Conservation (phyloP, 306 rosid genomes). For the Neltuma alba region DNA sequence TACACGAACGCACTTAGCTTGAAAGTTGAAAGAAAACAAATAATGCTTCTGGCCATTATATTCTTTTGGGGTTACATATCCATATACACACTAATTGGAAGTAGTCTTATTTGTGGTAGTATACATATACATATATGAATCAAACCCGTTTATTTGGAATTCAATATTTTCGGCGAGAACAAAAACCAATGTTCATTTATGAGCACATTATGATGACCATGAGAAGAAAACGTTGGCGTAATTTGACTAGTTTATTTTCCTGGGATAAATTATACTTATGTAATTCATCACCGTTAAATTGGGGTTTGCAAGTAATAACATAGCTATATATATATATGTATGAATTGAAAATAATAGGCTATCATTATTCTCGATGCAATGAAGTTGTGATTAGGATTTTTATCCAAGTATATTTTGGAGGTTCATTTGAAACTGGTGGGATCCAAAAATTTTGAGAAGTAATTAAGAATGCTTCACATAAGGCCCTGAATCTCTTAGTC, state of each 20-base stretch:
- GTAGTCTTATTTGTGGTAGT: neutral
- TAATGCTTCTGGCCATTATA: neutral
- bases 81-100: neutral
- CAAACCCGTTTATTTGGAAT: neutral
- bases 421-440: neutral
- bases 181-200: neutral
- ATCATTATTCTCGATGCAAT: neutral
- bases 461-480: neutral
- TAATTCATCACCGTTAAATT: neutral
- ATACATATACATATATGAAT: neutral
- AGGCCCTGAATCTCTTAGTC: neutral
- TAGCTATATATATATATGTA: no score
- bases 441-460: neutral
- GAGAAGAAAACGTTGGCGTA: neutral
- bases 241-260: neutral
- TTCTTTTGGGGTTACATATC: neutral
- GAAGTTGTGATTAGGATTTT: neutral
- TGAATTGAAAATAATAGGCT: neutral
- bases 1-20: neutral
- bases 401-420: no score
- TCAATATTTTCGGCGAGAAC: conserved; percentile 31
- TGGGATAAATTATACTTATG: neutral
- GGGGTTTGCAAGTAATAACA: neutral
- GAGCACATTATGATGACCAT: neutral
- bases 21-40: neutral